Evolutionary conservation across 2,329 filamentous ascomycete species (phyloP).

Genomic region (Cladosporium velox): DNA sequence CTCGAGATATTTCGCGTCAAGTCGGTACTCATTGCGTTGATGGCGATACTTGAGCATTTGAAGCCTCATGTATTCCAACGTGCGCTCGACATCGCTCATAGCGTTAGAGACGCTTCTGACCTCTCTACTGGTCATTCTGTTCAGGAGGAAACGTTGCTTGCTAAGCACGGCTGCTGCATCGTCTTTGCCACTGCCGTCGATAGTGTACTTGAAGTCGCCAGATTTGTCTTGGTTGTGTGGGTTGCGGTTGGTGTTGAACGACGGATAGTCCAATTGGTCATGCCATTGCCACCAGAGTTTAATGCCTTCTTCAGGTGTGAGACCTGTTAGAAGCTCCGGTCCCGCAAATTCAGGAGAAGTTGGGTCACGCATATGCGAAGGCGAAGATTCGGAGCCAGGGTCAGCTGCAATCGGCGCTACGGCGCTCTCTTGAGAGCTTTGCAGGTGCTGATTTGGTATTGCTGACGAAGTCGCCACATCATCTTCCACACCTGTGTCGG

Average conservation of each 20-base stretch:
- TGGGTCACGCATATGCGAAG: background rate
- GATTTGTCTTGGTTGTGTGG: background rate
- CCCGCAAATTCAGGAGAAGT: conserved; percentile 3
- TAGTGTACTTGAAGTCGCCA: background rate
- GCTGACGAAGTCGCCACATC: no score
- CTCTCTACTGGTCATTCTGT: background rate
- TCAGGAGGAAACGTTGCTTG: conserved; percentile 4
- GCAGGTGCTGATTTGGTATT: background rate
- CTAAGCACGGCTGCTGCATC: background rate
- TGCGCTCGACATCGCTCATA: background rate
- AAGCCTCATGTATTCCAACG: conserved; percentile 4
- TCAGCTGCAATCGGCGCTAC: background rate
- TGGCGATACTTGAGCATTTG: conserved; percentile 13
- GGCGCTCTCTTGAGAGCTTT: background rate
- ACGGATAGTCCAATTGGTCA: background rate
- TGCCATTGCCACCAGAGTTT: conserved; percentile 1
- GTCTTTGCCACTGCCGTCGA: background rate
- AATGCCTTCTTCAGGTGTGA: conserved; percentile 6
- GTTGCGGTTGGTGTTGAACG: conserved; percentile 11
- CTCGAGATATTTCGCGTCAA: background rate
- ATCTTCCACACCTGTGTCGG: background rate
- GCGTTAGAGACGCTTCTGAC: background rate
- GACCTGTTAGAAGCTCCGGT: conserved; percentile 1
- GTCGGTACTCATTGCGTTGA: background rate
- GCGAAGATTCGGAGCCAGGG: background rate